Conservation (phyloP, 495 filamentous ascomycete genomes). For the Neurospora pannonica region DNA sequence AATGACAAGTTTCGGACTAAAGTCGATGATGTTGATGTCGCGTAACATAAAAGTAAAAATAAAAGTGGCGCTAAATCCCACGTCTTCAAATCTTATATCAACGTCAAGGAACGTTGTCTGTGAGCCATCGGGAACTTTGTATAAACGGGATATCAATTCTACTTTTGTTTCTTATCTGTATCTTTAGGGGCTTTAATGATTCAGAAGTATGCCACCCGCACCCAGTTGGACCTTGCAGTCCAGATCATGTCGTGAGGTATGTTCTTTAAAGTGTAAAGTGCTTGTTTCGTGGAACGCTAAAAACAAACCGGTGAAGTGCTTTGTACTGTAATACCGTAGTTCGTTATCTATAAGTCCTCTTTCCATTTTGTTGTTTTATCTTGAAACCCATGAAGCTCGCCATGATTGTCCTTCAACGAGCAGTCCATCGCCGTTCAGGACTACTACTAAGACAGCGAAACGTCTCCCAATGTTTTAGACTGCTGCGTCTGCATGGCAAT, state of each 20-base stretch:
- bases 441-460: constrained; percentile 9
- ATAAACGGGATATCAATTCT: not conserved
- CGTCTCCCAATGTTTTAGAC: constrained; percentile 11
- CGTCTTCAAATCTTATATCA: not conserved
- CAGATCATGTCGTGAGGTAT: no score
- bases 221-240: no score
- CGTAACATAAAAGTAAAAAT: not conserved
- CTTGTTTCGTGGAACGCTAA: no score
- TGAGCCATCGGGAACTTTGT: not conserved
- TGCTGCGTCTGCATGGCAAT: constrained; percentile 27
- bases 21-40: not conserved
- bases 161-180: no score
- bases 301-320: not conserved
- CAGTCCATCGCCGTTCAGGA: not conserved
- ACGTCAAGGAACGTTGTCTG: not conserved
- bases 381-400: not conserved
- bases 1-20: not conserved
- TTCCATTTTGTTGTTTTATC: no score
- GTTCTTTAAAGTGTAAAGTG: no score
- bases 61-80: not conserved
- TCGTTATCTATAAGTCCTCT: not conserved
- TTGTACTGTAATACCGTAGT: not conserved
- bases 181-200: no score
- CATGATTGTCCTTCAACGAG: not conserved
- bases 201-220: no score